Percentiles rank a stretch among this genome's conserved stretches.
phyloP scores from a whole-genome alignment of 75 land plant genomes.

The Sequoiadendron giganteum region DNA sequence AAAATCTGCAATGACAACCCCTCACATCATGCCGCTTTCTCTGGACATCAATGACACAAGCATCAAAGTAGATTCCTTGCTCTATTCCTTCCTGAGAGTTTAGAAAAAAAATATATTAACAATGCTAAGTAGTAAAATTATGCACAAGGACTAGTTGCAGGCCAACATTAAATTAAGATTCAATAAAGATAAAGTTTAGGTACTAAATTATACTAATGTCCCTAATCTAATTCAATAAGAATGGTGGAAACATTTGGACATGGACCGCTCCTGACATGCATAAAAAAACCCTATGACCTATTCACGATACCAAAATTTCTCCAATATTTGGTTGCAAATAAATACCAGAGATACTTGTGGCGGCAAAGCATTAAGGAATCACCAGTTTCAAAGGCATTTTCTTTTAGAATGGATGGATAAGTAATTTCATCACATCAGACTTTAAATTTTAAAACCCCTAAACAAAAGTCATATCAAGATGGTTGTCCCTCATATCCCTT shows the following conservation, averaged over 20 bases:
- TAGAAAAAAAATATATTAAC: background rate
- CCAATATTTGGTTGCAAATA: background rate
- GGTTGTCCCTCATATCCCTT: background rate
- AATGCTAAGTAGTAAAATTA: background rate
- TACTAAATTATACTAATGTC: background rate
- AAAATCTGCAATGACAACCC: conserved; percentile 86
- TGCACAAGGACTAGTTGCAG: background rate
- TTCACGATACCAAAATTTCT: background rate
- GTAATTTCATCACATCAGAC: background rate
- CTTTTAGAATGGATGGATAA: background rate
- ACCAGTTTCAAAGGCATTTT: background rate
- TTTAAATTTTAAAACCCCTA: background rate
- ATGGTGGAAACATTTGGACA: background rate
- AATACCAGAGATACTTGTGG: background rate
- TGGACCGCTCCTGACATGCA: background rate
- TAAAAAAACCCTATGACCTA: background rate
- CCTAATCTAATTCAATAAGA: background rate
- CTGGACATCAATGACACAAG: conserved; percentile 72
- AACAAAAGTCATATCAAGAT: background rate
- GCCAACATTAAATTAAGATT: background rate
- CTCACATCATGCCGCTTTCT: conserved; percentile 83
- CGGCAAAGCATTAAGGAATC: background rate
- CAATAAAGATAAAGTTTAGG: background rate
- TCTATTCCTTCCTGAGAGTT: conserved; percentile 71
- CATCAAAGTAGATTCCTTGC: conserved; percentile 81